Base-by-base conservation (phyloP, 2,329 filamentous ascomycete species). In the Trichoderma sp. region DNA sequence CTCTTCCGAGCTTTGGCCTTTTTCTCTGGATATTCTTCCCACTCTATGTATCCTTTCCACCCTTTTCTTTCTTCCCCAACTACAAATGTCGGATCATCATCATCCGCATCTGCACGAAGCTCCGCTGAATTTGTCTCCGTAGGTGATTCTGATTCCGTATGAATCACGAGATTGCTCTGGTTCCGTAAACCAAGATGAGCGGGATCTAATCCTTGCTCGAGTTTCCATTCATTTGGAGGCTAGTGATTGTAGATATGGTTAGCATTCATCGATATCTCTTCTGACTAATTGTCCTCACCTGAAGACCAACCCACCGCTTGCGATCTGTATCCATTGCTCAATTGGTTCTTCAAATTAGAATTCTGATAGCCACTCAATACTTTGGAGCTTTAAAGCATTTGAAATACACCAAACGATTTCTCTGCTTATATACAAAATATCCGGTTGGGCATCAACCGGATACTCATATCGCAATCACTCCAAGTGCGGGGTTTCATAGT, bases 21-120 rank as follows among this genome's bases (percentile, higher is more conserved):
- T 79, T 92, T 92, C 62, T 91, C 89, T 0, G 91, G 90, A 69
- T 92, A 91, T 14, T 88, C 85, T 77, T 92, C 90, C 90, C 90
- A 92, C 76, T 92, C 90, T 6, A 93, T 84, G 73, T 63, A 63
- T 36, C 60, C 60, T 28, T 63, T 63, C 60, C 60, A 63, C 2
- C 60, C 60, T 43, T 63, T 63, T 7, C 60, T 63, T 15, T 63
- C 60, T n/a, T 63, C 60, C 14, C 15, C 34, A 18, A 63, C 34
- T 9, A 63, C 34, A n/a, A 63, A 63, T n/a, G 60, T n/a, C 1
- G 34, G 34, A 28, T 63, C 60, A 28, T 62, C 34, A n/a, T 63
- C 21, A 26, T 28, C 34, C 4, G 24, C 60, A 18, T 63, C 60
- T 28, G 34, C 14, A n/a, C 24, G 34, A 30, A 63, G 34, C 8